Evolutionary conservation across 768 basidiomycete species (phyloP), one percentile per base, ranked within the genome.

Genomic region (Mycena rebaudengoi): DNA sequence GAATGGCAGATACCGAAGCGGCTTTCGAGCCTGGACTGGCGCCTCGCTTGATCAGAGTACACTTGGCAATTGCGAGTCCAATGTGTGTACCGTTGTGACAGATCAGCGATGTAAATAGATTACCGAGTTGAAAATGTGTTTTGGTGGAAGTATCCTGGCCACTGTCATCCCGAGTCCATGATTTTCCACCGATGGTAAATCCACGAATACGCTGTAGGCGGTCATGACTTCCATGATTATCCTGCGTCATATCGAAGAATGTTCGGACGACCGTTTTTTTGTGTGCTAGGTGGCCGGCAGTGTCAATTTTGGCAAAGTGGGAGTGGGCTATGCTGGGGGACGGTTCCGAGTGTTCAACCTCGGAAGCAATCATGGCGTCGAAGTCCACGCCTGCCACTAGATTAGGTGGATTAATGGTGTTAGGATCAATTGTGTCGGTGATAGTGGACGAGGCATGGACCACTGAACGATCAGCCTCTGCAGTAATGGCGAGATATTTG

Each of bases 401-500:
- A 32, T 35, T 40, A 13, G 37, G 29, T 8, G 43, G 35, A n/a
- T 60, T 41, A 16, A 46, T 28, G 11, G 13, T 50, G 2, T 21
- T 23, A 12, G 49, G 50, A 18, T 51, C 33, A 25, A 51, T 51
- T 13, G 20, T 35, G 13, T 25, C 23, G 21, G 33, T 14, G 11
- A 16, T 18, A n/a, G 6, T 7, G 13, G 33, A n/a, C 6, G 50
- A 37, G 6, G 33, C 7, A 23, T 50, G 23, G 14, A 35, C 35
- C 50, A 71, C 14, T 2, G 69, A 74, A 11, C 70, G 61, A 52
- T 76, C 73, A 2, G 69, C 54, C 40, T 73, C 72, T 6, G 46
- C 37, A n/a, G 74, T 69, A 18, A 75, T 66, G n/a, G 71, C 72
- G 14, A 73, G 74, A 58, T 75, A 76, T 41, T 70, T 70, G 5